Conservation (phyloP, 441 rosid genomes). For the Gossypium lobatum region DNA sequence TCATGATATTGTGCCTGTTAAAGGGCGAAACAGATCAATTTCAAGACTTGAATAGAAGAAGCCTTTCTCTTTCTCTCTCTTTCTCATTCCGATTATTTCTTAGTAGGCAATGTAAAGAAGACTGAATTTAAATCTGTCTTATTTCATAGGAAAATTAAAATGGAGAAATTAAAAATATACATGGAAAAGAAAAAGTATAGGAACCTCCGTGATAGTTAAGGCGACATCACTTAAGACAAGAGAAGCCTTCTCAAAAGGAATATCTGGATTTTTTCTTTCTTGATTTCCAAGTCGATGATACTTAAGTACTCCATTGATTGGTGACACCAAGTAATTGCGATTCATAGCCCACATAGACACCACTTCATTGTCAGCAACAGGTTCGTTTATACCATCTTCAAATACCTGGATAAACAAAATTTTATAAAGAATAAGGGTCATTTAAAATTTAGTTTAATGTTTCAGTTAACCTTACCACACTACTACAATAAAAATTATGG, state of each 20-base stretch:
- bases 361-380: constrained; percentile 30
- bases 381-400: constrained; percentile 89
- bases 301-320: constrained; percentile 86
- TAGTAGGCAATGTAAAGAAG: constrained; percentile 1
- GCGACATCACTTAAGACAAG: constrained; percentile 79
- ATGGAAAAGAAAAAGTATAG: neutral
- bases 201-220: constrained; percentile 73
- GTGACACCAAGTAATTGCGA: constrained; percentile 80
- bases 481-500: neutral
- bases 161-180: neutral
- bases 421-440: neutral
- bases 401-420: constrained; percentile 51
- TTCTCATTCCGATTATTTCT: neutral
- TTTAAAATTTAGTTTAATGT: neutral
- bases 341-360: constrained; percentile 72
- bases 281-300: constrained; percentile 97
- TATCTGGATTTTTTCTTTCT: constrained; percentile 83
- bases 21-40: constrained; percentile 22
- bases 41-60: neutral
- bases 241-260: constrained; percentile 93
- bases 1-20: constrained; percentile 90
- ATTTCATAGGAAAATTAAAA: neutral
- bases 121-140: neutral
- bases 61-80: constrained; percentile 1
- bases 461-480: neutral